Evolutionary conservation across 2,329 filamentous ascomycete genomes (phyloP).

Genomic region (Thermoascus crustaceus): DNA sequence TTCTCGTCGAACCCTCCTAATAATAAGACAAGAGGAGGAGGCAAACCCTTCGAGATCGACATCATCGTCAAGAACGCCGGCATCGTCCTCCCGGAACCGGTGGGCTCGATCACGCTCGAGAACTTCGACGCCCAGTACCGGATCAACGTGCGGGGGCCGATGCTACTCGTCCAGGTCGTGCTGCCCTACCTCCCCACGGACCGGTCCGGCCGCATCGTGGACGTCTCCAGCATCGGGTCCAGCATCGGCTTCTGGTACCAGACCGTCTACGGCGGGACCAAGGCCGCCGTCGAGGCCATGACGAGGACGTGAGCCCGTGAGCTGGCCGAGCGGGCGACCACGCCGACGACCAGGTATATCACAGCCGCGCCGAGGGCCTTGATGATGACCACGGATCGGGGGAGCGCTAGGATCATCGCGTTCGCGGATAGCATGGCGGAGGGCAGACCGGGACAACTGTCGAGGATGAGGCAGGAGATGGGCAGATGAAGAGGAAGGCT

Average conservation of each 20-base stretch:
- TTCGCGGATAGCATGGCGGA: no score
- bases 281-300: slow-evolving; percentile 56
- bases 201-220: slow-evolving; percentile 51
- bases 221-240: slow-evolving; percentile 48
- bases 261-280: slow-evolving; percentile 53
- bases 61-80: slow-evolving; percentile 54
- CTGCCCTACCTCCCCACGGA: slow-evolving; percentile 49
- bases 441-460: no score
- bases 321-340: slow-evolving; percentile 47
- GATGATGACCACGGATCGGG: no score
- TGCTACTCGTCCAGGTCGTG: slow-evolving; percentile 49
- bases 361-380: no score
- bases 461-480: no score
- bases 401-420: no score
- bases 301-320: slow-evolving; percentile 54
- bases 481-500: no score
- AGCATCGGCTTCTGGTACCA: slow-evolving; percentile 47
- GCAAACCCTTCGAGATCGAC: slow-evolving; percentile 46
- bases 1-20: no score
- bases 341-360: no score
- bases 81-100: slow-evolving; percentile 29
- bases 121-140: slow-evolving; percentile 50
- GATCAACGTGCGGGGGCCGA: slow-evolving; percentile 51
- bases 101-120: slow-evolving; percentile 32
- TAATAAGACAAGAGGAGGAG: slow-evolving; percentile 1